A percentile compares a stretch with the other conserved stretches of the same genome.
Evolutionary conservation across 1,284 basidiomycete genomes (phyloP).

Genomic region (Marasmius oreades): DNA sequence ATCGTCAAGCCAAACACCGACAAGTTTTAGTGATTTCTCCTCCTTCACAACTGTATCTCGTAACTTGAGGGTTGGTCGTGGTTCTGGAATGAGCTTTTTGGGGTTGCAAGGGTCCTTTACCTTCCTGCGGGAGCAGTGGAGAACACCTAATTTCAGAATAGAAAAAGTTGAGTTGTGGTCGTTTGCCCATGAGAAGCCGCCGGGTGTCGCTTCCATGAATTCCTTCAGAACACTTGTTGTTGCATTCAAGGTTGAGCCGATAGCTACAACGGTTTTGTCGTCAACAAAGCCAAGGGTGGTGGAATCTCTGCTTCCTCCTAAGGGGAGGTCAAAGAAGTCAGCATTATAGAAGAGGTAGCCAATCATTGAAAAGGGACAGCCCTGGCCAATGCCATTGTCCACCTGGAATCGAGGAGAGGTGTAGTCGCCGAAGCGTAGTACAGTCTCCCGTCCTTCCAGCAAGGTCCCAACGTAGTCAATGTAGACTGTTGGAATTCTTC

Average conservation of each 20-base stretch:
- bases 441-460: conserved; percentile 12
- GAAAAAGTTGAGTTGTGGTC: conserved; percentile 25
- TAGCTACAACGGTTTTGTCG: conserved; percentile 12
- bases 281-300: conserved; percentile 13
- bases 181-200: conserved; percentile 24
- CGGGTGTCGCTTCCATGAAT: conserved; percentile 23
- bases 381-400: conserved; percentile 27
- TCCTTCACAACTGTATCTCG: conserved; percentile 10
- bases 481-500: conserved; percentile 17
- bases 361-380: conserved; percentile 25
- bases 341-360: conserved; percentile 27
- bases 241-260: conserved; percentile 13
- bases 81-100: conserved; percentile 2
- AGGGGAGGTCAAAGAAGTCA: conserved; percentile 20
- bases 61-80: conserved; percentile 4
- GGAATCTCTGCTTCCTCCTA: neutral
- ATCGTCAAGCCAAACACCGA: conserved; percentile 34
- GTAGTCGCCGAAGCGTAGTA: conserved; percentile 18
- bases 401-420: conserved; percentile 15
- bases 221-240: conserved; percentile 15
- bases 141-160: conserved; percentile 21
- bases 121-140: conserved; percentile 17
- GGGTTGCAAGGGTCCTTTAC: neutral
- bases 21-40: conserved; percentile 23
- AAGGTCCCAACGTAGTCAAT: conserved; percentile 11